Evolutionary conservation across 371 early-diverging fungal genomes (phyloP), one percentile per base, ranked within the genome.

Genomic region (Pancytospora philotis): DNA sequence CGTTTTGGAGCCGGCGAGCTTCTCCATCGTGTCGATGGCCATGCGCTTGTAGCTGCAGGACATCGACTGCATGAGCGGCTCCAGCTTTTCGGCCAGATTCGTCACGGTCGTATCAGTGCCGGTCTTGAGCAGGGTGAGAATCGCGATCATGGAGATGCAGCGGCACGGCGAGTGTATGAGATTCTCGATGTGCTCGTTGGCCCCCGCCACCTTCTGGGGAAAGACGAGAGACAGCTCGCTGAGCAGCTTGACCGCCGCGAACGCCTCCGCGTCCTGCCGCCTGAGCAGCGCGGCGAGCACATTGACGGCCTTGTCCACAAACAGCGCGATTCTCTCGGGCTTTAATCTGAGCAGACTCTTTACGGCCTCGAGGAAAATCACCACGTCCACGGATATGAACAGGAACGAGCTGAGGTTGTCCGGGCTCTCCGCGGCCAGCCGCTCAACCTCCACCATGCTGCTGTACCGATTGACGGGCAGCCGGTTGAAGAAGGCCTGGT

Each of bases 101-200:
- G 68, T 71, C 4, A 74, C 72, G 1, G 77, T 72, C 30, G 65
- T 57, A 32, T 80, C 76, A 25, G 38, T 78, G 4, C 80, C 80
- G 51, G 76, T 76, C 53, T 72, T 73, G 27, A 80, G 62, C 45
- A 80, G 68, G 6, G 72, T 72, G 10, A 56, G 30, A 35, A 80
- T 77, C 25, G 76, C 69, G 10, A 78, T 56, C 63, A 80, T 74
- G 0, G 72, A 67, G 8, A 80, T 56, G 3, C 64, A 62, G 60
- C 68, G 73, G 35, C 57, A 64, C 19, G 50, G 57, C 16, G 35
- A 22, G 22, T 74, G 66, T 51, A 76, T 72, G 22, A 69, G 49
- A 45, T 74, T 71, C 58, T 80, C 80, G 22, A 80, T 62, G 38
- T 76, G 74, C 66, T 50, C 71, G 48, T 76, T 69, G 13, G 69